Percentiles rank a stretch among this genome's conserved stretches.
Evolutionary conservation across 2,329 filamentous ascomycete genomes (phyloP).

Genomic region (Tolypocladium inflatum): DNA sequence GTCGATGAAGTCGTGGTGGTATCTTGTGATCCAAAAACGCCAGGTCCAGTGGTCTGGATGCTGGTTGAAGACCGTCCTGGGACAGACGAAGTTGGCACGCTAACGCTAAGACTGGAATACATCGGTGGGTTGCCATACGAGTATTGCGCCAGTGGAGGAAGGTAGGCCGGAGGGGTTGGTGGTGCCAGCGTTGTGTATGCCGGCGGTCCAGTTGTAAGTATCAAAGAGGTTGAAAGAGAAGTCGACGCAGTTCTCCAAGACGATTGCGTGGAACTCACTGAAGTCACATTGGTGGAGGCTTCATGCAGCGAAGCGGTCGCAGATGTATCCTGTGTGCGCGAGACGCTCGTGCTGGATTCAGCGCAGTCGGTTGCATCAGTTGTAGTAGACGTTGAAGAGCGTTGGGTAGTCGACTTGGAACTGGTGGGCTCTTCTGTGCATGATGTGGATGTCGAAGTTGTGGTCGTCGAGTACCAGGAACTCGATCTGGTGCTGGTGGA

Average conservation of each 20-base stretch:
- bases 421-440: background rate
- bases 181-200: slow-evolving; percentile 1
- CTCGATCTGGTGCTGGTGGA: background rate
- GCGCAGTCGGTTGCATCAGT: background rate
- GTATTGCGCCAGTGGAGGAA: slow-evolving; percentile 6
- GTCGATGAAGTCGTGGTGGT: background rate
- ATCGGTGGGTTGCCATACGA: slow-evolving; percentile 2
- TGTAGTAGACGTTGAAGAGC: background rate
- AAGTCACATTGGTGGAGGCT: background rate
- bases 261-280: background rate
- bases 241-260: background rate
- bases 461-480: background rate
- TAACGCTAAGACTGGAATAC: background rate
- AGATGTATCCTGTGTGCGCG: background rate
- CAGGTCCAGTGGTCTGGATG: background rate
- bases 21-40: background rate
- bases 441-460: background rate
- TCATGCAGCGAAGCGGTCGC: background rate
- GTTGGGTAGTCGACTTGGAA: background rate
- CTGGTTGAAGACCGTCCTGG: background rate
- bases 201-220: background rate
- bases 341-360: background rate
- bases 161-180: slow-evolving; percentile 4
- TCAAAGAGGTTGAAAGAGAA: background rate
- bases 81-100: background rate